Conservation (phyloP, 352 stramenopile species). For the Pythium pyrilobum region DNA sequence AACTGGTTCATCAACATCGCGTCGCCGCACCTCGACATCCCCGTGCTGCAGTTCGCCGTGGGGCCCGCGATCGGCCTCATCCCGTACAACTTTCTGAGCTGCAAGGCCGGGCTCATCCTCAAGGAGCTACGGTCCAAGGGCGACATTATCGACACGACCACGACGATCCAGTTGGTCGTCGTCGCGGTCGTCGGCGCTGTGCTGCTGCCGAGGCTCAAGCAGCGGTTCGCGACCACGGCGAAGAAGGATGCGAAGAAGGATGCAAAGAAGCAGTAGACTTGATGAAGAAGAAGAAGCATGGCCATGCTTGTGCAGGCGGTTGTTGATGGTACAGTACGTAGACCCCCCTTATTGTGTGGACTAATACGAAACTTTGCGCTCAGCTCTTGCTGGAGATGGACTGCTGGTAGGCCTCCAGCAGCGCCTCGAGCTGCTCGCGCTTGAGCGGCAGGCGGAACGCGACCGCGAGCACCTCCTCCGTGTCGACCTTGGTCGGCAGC, state of each 20-base stretch:
- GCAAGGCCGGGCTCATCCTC: slow-evolving; percentile 72
- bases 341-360: neutral
- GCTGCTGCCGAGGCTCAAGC: slow-evolving; percentile 58
- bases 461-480: slow-evolving; percentile 43
- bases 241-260: slow-evolving; percentile 20
- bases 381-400: slow-evolving; percentile 24
- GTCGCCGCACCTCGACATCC: slow-evolving; percentile 67
- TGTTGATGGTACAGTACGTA: neutral
- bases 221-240: slow-evolving; percentile 37
- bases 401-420: slow-evolving; percentile 49
- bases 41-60: slow-evolving; percentile 51
- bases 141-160: slow-evolving; percentile 77
- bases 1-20: slow-evolving; percentile 88
- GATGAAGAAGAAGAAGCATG: neutral
- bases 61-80: slow-evolving; percentile 63
- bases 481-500: slow-evolving; percentile 61
- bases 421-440: slow-evolving; percentile 35
- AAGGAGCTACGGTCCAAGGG: slow-evolving; percentile 56
- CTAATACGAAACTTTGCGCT: too few species aligned
- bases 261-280: slow-evolving; percentile 21
- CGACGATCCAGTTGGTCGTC: slow-evolving; percentile 67
- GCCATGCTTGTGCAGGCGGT: neutral
- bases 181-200: slow-evolving; percentile 55
- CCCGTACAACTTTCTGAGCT: slow-evolving; percentile 84
- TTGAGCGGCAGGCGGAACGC: slow-evolving; percentile 63